Conservation (phyloP, 169 alveolate species). For the Perkinsus marinus region DNA sequence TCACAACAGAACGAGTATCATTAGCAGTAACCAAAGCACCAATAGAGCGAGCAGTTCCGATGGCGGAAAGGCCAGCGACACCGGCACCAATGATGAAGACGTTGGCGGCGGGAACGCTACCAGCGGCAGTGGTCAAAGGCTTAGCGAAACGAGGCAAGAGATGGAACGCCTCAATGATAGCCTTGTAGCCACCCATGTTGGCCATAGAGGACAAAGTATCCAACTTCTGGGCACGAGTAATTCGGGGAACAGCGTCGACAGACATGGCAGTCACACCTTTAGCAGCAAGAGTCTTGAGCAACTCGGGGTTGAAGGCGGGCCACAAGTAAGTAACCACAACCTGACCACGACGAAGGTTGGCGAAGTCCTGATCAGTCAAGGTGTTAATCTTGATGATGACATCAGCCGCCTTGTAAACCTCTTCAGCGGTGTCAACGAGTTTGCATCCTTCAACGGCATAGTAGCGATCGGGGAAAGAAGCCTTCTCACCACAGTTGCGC, state of each 20-base stretch:
- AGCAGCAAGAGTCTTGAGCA: constrained; percentile 29
- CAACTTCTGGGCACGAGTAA: constrained; percentile 74
- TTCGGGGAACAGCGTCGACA: constrained; percentile 79
- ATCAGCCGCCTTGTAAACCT: constrained; percentile 16
- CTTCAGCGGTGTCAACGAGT: constrained; percentile 18
- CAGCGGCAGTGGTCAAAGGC: constrained; percentile 80
- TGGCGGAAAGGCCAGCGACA: constrained; percentile 88
- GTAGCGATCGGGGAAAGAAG: constrained; percentile 8
- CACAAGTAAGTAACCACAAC: constrained; percentile 41
- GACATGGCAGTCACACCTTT: constrained; percentile 58
- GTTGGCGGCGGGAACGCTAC: constrained; percentile 74
- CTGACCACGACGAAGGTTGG: constrained; percentile 41
- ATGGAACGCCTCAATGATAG: constrained; percentile 79
- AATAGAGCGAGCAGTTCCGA: constrained; percentile 70
- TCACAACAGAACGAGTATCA: constrained; percentile 69
- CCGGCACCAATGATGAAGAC: constrained; percentile 89
- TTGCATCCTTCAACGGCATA: constrained; percentile 29
- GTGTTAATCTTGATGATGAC: neutral
- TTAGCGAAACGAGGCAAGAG: constrained; percentile 68
- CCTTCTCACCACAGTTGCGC: constrained; percentile 24
- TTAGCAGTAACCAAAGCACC: constrained; percentile 73
- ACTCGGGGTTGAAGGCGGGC: constrained; percentile 44
- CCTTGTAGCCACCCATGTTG: constrained; percentile 80
- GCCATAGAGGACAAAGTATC: constrained; percentile 77
- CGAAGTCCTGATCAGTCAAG: neutral